Evolutionary conservation across 2,329 filamentous ascomycete species (phyloP), one percentile per base, ranked within the genome.

Genomic region (Didymella sp.): DNA sequence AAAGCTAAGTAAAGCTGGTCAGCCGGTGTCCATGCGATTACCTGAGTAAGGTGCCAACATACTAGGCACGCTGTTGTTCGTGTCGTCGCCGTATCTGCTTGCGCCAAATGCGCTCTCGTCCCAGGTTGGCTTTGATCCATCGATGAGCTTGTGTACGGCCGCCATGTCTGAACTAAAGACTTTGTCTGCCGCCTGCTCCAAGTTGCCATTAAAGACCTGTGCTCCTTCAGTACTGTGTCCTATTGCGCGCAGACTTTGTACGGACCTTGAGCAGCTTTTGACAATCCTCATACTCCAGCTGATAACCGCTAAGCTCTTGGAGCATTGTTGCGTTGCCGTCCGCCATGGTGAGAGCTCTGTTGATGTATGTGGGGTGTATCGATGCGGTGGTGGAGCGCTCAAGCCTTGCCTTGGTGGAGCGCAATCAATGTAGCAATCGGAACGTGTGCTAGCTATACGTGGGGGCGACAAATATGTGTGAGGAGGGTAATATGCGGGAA

Each of bases 71-170:
- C 42, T 58, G 48, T 28, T 60, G 55, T 52, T 58, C 25, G 66
- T 61, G 15, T 66, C 58, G n/a, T 70, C 52, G 24, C 70, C 73
- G 51, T 75, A 73, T 27, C 70, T 61, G 55, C 70, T 72, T n/a
- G 63, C 66, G 27, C 50, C 56, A 51, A 75, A 75, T 3, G 63
- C 68, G 47, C 56, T 70, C 46, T 66, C 63, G 58, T 76, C 72
- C 70, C 71, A 76, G n/a, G 48, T 60, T n/a, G 63, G 58, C 19
- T 62, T 60, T 21, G 63, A 62, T 27, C 67, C 58, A 42, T 58
- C 63, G 54, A 69, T 51, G 17, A 72, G 64, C 31, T 57, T 60
- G 37, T 59, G 60, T 9, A 72, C 54, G 8, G 58, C 51, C 15
- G 60, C 40, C 15, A 57, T 56, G 19, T 62, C 63, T 12, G 60